Evolutionary conservation across 768 basidiomycete genomes (phyloP).

Genomic region (Rickenella mellea): DNA sequence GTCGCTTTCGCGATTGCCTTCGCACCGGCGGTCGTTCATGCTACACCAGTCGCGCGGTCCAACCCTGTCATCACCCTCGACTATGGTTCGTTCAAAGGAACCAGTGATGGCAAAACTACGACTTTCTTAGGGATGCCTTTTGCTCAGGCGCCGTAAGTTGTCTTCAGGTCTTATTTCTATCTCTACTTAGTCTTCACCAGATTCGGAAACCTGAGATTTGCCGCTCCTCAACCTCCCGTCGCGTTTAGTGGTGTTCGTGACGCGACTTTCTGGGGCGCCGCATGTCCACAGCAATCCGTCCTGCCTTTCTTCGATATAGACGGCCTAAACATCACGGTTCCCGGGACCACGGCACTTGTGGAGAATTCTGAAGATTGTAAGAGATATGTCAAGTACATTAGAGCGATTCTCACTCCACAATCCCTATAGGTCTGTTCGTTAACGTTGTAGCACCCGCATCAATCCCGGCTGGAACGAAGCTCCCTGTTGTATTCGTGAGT

Average conservation of each 20-base stretch:
- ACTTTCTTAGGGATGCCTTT: not conserved
- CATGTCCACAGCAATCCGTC: not conserved
- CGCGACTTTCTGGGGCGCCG: not conserved
- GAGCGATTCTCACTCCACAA: too few relatives aligned
- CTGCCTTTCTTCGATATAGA: not conserved
- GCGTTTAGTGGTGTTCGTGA: not conserved
- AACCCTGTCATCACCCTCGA: too few relatives aligned
- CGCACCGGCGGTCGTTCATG: too few relatives aligned
- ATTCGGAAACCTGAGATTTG: not conserved
- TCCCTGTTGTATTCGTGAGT: not conserved
- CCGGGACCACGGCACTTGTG: not conserved
- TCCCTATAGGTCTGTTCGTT: too few relatives aligned
- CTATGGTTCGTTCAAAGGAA: not conserved
- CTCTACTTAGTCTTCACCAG: not conserved
- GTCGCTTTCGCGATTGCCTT: too few relatives aligned
- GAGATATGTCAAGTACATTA: too few relatives aligned
- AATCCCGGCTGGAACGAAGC: not conserved
- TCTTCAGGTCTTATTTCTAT: not conserved
- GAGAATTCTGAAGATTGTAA: not conserved
- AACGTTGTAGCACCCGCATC: not conserved
- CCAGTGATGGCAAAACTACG: not conserved
- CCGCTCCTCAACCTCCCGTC: not conserved
- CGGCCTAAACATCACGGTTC: not conserved
- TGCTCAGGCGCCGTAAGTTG: not conserved
- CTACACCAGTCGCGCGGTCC: too few relatives aligned